Evolutionary conservation across 2,329 filamentous ascomycete species (phyloP).

Genomic region (Monosporascus ibericus): DNA sequence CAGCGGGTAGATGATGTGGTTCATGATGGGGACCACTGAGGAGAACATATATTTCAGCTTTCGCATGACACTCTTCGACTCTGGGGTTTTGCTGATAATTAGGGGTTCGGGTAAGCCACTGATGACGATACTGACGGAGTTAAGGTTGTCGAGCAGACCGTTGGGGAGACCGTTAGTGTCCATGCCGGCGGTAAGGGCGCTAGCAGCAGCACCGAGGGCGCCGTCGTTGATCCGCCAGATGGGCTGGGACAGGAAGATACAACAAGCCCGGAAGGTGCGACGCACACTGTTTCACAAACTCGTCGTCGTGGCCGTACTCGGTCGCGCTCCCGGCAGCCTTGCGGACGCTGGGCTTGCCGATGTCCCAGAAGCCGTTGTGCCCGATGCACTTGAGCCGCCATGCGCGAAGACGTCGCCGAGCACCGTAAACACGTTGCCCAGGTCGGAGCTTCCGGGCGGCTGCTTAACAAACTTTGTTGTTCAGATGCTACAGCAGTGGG

Average conservation of each 20-base stretch:
- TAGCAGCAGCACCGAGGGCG: slow-evolving; percentile 38
- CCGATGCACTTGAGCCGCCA: slow-evolving; percentile 22
- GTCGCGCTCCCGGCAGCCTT: slow-evolving; percentile 30
- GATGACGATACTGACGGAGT: too few relatives aligned
- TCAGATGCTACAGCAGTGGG: slow-evolving; percentile 49
- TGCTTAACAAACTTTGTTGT: slow-evolving; percentile 50
- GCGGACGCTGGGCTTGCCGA: slow-evolving; percentile 46
- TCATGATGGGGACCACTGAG: slow-evolving; percentile 32
- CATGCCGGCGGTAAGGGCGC: slow-evolving; percentile 34
- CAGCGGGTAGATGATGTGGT: slow-evolving; percentile 34
- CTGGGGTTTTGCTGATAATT: neutral
- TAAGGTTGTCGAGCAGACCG: slow-evolving; percentile 37
- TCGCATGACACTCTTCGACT: slow-evolving; percentile 4
- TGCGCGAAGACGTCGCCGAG: slow-evolving; percentile 29
- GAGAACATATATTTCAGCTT: too few relatives aligned
- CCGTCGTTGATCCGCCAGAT: slow-evolving; percentile 25
- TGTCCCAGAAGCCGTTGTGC: slow-evolving; percentile 43
- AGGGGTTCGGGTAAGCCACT: neutral
- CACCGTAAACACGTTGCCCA: slow-evolving; percentile 36
- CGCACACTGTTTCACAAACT: slow-evolving; percentile 56
- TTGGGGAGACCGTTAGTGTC: slow-evolving; percentile 37
- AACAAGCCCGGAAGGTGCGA: slow-evolving; percentile 47
- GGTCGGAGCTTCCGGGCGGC: slow-evolving; percentile 61
- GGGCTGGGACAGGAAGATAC: slow-evolving; percentile 41
- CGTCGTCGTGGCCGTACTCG: slow-evolving; percentile 49